phyloP scores from a whole-genome alignment of 257 asterid genomes.

The Nicotiana knightiana region DNA sequence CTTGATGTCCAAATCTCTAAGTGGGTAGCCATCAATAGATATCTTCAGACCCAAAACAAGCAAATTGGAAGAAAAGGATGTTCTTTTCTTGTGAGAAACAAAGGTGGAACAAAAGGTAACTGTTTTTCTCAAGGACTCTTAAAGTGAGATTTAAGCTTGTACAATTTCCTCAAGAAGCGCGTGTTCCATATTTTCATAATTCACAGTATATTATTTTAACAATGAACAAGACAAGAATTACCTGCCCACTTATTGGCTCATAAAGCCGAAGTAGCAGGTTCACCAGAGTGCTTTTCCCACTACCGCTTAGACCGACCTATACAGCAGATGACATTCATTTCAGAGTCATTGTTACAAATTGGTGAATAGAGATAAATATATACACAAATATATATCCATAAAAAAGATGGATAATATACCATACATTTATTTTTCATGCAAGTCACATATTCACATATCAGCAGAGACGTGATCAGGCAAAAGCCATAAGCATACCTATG shows the following conservation, averaged over 20 bases:
- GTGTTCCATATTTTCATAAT: neutral
- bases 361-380: neutral
- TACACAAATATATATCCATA: slow-evolving; percentile 5
- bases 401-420: neutral
- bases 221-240: slow-evolving; percentile 19
- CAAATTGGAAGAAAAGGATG: slow-evolving; percentile 1
- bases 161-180: neutral
- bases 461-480: neutral
- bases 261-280: slow-evolving; percentile 90
- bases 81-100: neutral
- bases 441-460: neutral
- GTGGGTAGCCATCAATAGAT: slow-evolving; percentile 64
- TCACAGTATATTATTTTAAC: neutral
- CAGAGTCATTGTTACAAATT: neutral
- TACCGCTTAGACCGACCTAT: slow-evolving; percentile 95
- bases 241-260: slow-evolving; percentile 94
- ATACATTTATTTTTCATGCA: neutral
- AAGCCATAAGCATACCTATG: neutral
- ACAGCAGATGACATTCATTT: slow-evolving; percentile 7
- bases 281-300: slow-evolving; percentile 95
- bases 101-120: neutral
- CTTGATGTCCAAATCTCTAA: slow-evolving; percentile 57
- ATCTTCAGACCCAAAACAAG: slow-evolving; percentile 43
- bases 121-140: neutral
- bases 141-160: neutral